Evolutionary conservation across 2,329 filamentous ascomycete genomes (phyloP).

Genomic region (Periglandula ipomoeae): DNA sequence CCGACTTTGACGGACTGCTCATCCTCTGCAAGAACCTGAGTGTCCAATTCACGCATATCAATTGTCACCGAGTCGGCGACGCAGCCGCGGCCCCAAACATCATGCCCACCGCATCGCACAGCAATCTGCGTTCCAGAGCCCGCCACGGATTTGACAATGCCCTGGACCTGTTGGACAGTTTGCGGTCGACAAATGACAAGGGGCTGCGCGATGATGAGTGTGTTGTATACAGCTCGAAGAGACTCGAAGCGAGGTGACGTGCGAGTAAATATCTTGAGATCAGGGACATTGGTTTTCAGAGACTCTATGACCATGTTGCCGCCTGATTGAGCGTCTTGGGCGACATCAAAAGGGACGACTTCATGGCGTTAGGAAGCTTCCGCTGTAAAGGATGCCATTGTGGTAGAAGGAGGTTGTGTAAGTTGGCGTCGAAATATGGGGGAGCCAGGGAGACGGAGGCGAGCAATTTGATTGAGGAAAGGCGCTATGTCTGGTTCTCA

Average conservation of each 20-base stretch:
- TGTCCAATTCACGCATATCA: constrained; percentile 8
- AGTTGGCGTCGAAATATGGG: no score
- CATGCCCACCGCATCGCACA: constrained; percentile 10
- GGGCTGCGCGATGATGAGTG: not conserved
- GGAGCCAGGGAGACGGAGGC: no score
- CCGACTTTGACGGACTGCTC: constrained; percentile 4
- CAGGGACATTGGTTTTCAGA: not conserved
- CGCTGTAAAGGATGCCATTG: constrained; percentile 4
- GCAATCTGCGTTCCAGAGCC: not conserved
- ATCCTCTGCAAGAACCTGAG: constrained; percentile 4
- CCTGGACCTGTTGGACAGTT: not conserved
- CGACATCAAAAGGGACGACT: not conserved
- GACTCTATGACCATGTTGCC: not conserved
- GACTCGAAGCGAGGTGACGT: not conserved
- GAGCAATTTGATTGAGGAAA: no score
- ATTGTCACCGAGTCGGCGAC: constrained; percentile 6
- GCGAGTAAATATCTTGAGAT: not conserved
- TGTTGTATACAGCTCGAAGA: not conserved
- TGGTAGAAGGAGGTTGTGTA: no score
- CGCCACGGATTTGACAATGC: not conserved
- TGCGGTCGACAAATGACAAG: not conserved
- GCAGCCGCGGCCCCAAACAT: constrained; percentile 6
- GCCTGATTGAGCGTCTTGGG: not conserved
- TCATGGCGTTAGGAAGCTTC: not conserved
- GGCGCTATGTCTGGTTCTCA: no score